These are phyloP conservation scores for Kazachstania sp. DNA, from an alignment of 1,139 yeast species.

Conservation along the genomic window DNA sequence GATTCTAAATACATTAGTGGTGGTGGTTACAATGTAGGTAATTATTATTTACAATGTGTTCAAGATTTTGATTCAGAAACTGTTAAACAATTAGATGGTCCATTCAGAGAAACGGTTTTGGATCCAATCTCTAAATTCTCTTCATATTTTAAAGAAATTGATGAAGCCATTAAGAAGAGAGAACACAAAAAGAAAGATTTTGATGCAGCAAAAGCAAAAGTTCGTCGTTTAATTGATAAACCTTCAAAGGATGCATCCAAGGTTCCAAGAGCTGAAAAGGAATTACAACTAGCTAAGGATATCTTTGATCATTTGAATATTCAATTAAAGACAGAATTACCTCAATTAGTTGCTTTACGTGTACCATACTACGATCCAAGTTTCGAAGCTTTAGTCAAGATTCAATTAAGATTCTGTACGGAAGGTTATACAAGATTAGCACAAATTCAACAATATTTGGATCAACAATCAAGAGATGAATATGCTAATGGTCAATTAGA, in stretches of 20 bases:
- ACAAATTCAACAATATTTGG: conserved; percentile 89
- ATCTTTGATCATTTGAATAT: conserved; percentile 74
- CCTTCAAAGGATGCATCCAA: conserved; percentile 92
- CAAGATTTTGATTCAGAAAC: conserved; percentile 90
- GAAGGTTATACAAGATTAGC: conserved; percentile 94
- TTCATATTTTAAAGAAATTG: conserved; percentile 75
- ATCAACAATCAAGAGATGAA: conserved; percentile 82
- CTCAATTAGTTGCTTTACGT: conserved; percentile 80
- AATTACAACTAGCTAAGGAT: conserved; percentile 70
- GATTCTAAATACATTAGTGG: conserved; percentile 72
- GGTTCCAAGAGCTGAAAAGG: conserved; percentile 84
- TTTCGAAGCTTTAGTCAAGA: conserved; percentile 90
- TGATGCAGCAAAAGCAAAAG: conserved; percentile 81
- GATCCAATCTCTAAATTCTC: conserved; percentile 87
- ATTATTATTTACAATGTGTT: conserved; percentile 75
- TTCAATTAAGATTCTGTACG: conserved; percentile 89
- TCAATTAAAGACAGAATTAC: conserved; percentile 78
- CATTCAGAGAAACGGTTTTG: conserved; percentile 88
- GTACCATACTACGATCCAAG: conserved; percentile 96
- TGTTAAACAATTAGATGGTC: conserved; percentile 91
- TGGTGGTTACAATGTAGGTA: conserved; percentile 60
- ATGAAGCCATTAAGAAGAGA: conserved; percentile 92
- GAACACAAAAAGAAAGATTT: conserved; percentile 85
- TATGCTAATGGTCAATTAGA: conserved; percentile 91
- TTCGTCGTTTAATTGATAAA: conserved; percentile 71